These are phyloP conservation scores for Pseudonitzschia pungens DNA, from an alignment of 108 stramenopile genomes.

Conservation along the genomic window DNA sequence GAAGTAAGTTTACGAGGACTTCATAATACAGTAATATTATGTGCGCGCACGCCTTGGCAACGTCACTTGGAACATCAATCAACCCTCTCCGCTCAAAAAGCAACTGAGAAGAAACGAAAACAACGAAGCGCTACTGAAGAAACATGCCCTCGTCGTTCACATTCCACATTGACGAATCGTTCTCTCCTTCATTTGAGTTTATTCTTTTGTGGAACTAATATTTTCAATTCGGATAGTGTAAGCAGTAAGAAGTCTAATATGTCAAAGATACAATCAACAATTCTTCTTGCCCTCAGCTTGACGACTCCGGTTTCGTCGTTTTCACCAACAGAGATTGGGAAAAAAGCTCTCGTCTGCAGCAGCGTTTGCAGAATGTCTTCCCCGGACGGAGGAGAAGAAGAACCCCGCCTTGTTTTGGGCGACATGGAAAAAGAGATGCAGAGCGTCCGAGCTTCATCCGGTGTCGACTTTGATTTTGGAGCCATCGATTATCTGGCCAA, in stretches of 20 bases:
- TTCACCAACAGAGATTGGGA: background rate
- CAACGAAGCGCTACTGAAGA: too few species aligned
- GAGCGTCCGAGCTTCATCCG: background rate
- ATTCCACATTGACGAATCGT: too few species aligned
- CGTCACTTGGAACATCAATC: too few species aligned
- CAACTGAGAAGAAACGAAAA: too few species aligned
- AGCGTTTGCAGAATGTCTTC: background rate
- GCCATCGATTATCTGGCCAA: slow-evolving; percentile 50
- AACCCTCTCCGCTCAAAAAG: too few species aligned
- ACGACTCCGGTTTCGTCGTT: background rate
- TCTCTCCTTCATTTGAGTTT: too few species aligned
- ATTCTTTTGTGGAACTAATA: too few species aligned
- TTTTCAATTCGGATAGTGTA: too few species aligned
- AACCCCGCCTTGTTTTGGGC: background rate
- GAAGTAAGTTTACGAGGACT: too few species aligned
- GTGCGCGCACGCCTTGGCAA: too few species aligned
- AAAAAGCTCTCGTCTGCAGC: background rate
- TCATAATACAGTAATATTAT: too few species aligned
- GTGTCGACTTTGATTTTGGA: slow-evolving; percentile 34
- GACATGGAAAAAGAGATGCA: background rate
- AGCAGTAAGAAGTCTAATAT: background rate
- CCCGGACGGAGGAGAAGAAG: background rate
- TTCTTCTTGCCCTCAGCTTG: background rate
- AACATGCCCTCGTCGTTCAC: too few species aligned
- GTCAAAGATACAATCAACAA: background rate